Conservation (phyloP, 2,329 filamentous ascomycete species). For the Penicillium sp. region DNA sequence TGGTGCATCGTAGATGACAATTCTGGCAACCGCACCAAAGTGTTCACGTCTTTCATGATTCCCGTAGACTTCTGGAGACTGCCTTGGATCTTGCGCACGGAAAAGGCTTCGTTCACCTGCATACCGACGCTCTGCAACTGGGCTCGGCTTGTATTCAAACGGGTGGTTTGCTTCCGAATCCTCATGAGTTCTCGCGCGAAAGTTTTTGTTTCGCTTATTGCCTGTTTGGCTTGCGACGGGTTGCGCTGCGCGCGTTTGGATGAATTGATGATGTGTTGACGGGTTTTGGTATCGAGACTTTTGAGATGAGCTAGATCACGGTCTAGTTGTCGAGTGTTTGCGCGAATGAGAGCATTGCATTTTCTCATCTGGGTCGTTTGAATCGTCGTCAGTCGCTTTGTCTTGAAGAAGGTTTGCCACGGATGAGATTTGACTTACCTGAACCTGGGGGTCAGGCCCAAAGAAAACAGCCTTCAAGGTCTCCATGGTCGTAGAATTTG, state of each 20-base stretch:
- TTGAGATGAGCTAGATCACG: slow-evolving; percentile 84
- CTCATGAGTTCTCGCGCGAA: slow-evolving; percentile 89
- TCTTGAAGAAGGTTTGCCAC: slow-evolving; percentile 1
- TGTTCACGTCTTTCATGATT: slow-evolving; percentile 97
- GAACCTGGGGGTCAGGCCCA: slow-evolving; percentile 89
- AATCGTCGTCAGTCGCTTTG: slow-evolving; percentile 14
- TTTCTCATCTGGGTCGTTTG: slow-evolving; percentile 73
- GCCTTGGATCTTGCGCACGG: slow-evolving; percentile 92
- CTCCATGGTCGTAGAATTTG: slow-evolving; percentile 70
- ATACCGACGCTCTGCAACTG: slow-evolving; percentile 92
- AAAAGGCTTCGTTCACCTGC: slow-evolving; percentile 97
- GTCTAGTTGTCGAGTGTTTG: slow-evolving; percentile 91
- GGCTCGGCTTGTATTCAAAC: slow-evolving; percentile 84
- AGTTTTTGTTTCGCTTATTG: slow-evolving; percentile 78
- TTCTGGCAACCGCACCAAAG: slow-evolving; percentile 80
- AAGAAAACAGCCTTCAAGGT: slow-evolving; percentile 82
- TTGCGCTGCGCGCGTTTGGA: slow-evolving; percentile 81
- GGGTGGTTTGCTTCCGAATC: slow-evolving; percentile 72
- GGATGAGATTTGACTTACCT: slow-evolving; percentile 62
- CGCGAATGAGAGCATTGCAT: slow-evolving; percentile 87
- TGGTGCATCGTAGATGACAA: slow-evolving; percentile 88
- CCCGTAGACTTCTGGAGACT: slow-evolving; percentile 83
- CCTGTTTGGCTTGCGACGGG: slow-evolving; percentile 77
- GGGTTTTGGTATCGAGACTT: slow-evolving; percentile 80
- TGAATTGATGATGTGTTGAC: slow-evolving; percentile 80